phyloP scores from a whole-genome alignment of 768 basidiomycete species.

The Saitozyma sp. region DNA sequence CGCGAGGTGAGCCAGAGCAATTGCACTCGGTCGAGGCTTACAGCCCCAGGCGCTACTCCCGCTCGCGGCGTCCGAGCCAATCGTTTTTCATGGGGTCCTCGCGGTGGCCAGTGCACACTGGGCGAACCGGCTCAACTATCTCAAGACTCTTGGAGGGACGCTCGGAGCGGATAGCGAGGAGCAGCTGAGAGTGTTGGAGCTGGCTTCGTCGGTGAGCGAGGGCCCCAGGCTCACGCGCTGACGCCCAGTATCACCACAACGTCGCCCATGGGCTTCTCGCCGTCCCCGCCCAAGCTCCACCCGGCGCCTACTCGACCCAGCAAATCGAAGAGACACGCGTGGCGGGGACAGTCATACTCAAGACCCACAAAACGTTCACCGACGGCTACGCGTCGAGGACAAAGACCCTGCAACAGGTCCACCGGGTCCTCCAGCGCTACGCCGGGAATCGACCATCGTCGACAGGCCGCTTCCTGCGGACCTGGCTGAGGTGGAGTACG shows the following conservation, averaged over 20 bases:
- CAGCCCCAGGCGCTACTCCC: slow-evolving; percentile 2
- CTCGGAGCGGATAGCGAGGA: not conserved
- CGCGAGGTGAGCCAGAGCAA: not conserved
- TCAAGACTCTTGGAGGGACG: not conserved
- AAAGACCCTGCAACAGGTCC: not conserved
- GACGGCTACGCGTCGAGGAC: slow-evolving; percentile 1
- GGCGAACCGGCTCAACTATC: slow-evolving; percentile 2
- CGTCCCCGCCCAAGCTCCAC: no score
- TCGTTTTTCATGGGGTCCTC: slow-evolving; percentile 3
- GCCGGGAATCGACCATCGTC: no score
- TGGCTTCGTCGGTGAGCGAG: slow-evolving; percentile 4
- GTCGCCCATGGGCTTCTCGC: slow-evolving; percentile 2
- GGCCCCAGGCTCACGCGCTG: not conserved
- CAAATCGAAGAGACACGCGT: slow-evolving; percentile 1
- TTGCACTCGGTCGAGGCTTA: not conserved
- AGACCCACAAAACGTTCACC: slow-evolving; percentile 4
- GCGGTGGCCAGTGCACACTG: slow-evolving; percentile 6
- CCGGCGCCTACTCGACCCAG: no score
- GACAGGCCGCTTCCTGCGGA: slow-evolving; percentile 6
- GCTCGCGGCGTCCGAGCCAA: slow-evolving; percentile 2
- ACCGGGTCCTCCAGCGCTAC: not conserved
- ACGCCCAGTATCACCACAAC: slow-evolving; percentile 1
- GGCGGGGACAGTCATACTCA: not conserved
- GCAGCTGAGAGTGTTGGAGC: slow-evolving; percentile 1
- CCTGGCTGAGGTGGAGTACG: slow-evolving; percentile 8